Evolutionary conservation across 2,329 filamentous ascomycete genomes (phyloP).

Genomic region (Monilinia fructicola): DNA sequence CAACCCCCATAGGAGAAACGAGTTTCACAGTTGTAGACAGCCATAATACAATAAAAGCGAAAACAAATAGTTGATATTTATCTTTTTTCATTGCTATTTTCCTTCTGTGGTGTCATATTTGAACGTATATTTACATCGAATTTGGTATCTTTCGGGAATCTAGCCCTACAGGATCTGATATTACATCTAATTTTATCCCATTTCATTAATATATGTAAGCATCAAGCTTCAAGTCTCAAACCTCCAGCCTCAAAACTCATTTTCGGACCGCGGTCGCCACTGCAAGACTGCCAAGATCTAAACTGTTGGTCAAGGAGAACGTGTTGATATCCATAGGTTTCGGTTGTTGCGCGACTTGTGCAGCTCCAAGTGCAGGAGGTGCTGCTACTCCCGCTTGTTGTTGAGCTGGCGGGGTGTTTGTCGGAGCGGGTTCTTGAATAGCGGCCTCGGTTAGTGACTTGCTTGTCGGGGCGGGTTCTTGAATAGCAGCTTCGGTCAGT

Average conservation of each 20-base stretch:
- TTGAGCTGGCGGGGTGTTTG: constrained; percentile 1
- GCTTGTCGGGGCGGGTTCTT: neutral
- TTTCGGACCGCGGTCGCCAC: constrained; percentile 25
- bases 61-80: constrained; percentile 32
- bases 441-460: neutral
- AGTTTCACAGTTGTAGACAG: constrained; percentile 21
- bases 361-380: constrained; percentile 18
- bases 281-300: constrained; percentile 38
- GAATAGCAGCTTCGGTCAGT: neutral
- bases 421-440: neutral
- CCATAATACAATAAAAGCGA: constrained; percentile 29
- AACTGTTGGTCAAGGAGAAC: constrained; percentile 35
- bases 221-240: constrained; percentile 5
- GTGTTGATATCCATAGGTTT: constrained; percentile 33
- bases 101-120: constrained; percentile 1
- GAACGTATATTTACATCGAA: constrained; percentile 36
- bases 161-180: constrained; percentile 26
- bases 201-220: constrained; percentile 19
- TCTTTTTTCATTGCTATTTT: constrained; percentile 11
- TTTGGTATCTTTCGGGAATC: constrained; percentile 16
- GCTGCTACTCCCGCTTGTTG: neutral
- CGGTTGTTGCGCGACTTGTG: constrained; percentile 21
- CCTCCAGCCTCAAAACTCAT: constrained; percentile 1
- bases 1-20: constrained; percentile 16
- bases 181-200: constrained; percentile 25